phyloP scores from a whole-genome alignment of 176 grass and related monocot species.

The Miscanthus lutarioriparius region DNA sequence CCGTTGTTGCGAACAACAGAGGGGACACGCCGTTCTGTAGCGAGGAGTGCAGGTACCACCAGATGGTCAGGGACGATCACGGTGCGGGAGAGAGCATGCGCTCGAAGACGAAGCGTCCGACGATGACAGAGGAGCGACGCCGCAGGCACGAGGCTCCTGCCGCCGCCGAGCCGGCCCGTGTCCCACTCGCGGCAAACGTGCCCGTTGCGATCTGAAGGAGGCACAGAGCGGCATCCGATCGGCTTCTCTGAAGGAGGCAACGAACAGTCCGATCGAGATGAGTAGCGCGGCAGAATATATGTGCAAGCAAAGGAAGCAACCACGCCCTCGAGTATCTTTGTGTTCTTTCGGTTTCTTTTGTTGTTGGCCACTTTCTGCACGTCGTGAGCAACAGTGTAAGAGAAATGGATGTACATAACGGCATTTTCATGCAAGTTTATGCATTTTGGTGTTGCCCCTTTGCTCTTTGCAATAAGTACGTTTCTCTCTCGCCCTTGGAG shows the following conservation, averaged over 20 bases:
- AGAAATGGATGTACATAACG: background rate
- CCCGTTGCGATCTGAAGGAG: slow-evolving; percentile 29
- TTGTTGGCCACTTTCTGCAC: background rate
- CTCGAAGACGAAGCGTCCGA: background rate
- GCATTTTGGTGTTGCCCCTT: background rate
- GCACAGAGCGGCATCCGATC: background rate
- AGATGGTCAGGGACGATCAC: slow-evolving; percentile 42
- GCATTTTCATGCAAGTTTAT: background rate
- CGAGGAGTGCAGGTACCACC: slow-evolving; percentile 49
- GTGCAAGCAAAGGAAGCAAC: background rate
- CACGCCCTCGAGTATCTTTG: background rate
- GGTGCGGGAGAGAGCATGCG: background rate
- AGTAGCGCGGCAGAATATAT: background rate
- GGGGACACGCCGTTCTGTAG: slow-evolving; percentile 70
- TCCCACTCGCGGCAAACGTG: slow-evolving; percentile 27
- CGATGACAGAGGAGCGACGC: slow-evolving; percentile 19
- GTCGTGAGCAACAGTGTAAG: background rate
- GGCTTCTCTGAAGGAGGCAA: background rate
- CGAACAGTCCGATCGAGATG: background rate
- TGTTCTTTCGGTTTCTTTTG: background rate
- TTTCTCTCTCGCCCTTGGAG: background rate
- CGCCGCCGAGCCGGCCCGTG: background rate
- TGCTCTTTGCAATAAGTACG: background rate
- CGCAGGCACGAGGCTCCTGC: background rate
- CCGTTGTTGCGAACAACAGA: slow-evolving; percentile 22